Evolutionary conservation across 805 yeast species (phyloP).

Genomic region (Wickerhamomyces rabaulensis): DNA sequence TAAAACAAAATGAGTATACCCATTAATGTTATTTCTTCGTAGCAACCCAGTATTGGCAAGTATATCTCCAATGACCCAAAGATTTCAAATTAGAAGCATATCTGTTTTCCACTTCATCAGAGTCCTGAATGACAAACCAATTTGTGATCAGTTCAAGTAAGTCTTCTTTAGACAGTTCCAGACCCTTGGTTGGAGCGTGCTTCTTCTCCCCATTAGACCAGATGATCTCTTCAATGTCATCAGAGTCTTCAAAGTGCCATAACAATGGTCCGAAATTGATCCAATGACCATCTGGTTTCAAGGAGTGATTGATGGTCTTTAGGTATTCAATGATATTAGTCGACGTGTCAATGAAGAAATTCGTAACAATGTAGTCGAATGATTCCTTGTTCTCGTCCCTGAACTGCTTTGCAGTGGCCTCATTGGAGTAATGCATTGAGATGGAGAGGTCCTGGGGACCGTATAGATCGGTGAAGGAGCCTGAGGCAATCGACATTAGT

Average conservation of each 20-base stretch:
- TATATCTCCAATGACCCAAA: constrained; percentile 51
- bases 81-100: constrained; percentile 49
- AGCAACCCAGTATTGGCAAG: constrained; percentile 70
- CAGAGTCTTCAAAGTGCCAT: constrained; percentile 66
- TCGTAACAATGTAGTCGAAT: constrained; percentile 46
- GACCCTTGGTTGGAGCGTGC: constrained; percentile 40
- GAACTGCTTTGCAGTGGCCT: constrained; percentile 36
- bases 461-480: constrained; percentile 64
- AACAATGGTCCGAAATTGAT: constrained; percentile 62
- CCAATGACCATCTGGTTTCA: constrained; percentile 48
- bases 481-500: constrained; percentile 67
- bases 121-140: constrained; percentile 41
- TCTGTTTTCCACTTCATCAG: constrained; percentile 37
- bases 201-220: constrained; percentile 20
- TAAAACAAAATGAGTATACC: not conserved
- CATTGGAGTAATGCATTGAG: constrained; percentile 20
- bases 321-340: constrained; percentile 54
- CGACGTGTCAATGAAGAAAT: constrained; percentile 63
- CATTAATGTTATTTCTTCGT: constrained; percentile 19
- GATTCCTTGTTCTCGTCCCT: constrained; percentile 31
- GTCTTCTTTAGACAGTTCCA: constrained; percentile 58
- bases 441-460: constrained; percentile 36
- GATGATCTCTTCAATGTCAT: constrained; percentile 21
- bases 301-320: constrained; percentile 39
- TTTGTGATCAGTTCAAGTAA: constrained; percentile 45